Conservation (phyloP, 164 flowering plant species). For the Taxillus chinensis region DNA sequence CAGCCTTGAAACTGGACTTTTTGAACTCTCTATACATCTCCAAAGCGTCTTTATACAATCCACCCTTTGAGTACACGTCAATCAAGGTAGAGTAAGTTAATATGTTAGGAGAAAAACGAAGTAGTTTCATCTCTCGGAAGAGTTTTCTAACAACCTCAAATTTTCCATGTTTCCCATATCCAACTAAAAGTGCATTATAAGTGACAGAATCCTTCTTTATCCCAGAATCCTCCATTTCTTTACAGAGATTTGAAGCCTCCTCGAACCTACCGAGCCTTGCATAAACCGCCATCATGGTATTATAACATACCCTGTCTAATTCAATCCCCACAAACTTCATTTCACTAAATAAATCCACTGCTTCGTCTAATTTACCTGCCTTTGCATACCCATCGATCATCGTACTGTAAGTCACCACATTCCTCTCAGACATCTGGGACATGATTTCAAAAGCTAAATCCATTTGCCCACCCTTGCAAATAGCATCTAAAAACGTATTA, state of each 20-base stretch:
- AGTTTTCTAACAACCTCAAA: slow-evolving; percentile 52
- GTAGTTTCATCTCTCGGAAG: slow-evolving; percentile 60
- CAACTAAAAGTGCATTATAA: slow-evolving; percentile 81
- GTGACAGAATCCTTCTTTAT: slow-evolving; percentile 82
- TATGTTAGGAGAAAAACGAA: slow-evolving; percentile 46
- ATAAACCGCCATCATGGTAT: slow-evolving; percentile 69
- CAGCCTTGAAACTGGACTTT: slow-evolving; percentile 72
- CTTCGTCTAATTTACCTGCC: slow-evolving; percentile 64
- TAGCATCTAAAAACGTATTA: slow-evolving; percentile 79
- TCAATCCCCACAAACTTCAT: slow-evolving; percentile 66
- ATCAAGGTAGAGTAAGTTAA: slow-evolving; percentile 86
- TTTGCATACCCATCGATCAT: slow-evolving; percentile 90
- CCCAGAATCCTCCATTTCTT: slow-evolving; percentile 74
- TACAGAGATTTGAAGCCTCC: slow-evolving; percentile 65
- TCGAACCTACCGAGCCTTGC: slow-evolving; percentile 77
- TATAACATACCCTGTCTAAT: slow-evolving; percentile 78
- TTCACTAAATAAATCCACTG: slow-evolving; percentile 54
- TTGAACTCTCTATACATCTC: slow-evolving; percentile 68
- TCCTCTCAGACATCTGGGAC: slow-evolving; percentile 67
- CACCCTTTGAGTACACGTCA: slow-evolving; percentile 79
- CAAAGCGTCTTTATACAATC: slow-evolving; percentile 75
- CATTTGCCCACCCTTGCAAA: slow-evolving; percentile 88
- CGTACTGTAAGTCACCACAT: slow-evolving; percentile 88
- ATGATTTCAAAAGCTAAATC: slow-evolving; percentile 70
- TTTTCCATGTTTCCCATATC: slow-evolving; percentile 83